Evolutionary conservation across 2,329 filamentous ascomycete genomes (phyloP).

Genomic region (Nectriaceae sp.): DNA sequence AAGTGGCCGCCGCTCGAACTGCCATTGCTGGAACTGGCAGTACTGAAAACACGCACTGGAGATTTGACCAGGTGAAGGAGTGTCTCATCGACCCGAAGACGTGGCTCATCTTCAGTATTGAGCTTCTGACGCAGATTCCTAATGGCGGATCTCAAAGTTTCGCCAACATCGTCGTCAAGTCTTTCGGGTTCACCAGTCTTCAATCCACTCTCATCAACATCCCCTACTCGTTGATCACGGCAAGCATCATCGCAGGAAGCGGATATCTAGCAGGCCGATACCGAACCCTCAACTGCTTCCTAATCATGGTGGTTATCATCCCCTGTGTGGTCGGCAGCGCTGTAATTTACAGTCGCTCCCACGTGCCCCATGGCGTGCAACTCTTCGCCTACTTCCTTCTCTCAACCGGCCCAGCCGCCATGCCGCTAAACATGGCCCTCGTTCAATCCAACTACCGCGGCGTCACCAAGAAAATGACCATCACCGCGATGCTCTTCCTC

Average conservation of each 20-base stretch:
- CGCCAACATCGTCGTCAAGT: slow-evolving; percentile 57
- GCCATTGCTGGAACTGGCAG: slow-evolving; percentile 52
- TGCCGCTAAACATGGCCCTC: slow-evolving; percentile 57
- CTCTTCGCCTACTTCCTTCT: slow-evolving; percentile 61
- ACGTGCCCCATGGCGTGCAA: slow-evolving; percentile 44
- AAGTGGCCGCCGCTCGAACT: slow-evolving; percentile 48
- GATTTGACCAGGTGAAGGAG: slow-evolving; percentile 53
- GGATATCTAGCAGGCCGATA: slow-evolving; percentile 55
- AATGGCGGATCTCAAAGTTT: slow-evolving; percentile 64
- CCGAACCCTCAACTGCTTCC: slow-evolving; percentile 51
- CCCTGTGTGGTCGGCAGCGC: slow-evolving; percentile 55
- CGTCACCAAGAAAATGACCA: slow-evolving; percentile 62
- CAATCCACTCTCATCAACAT: slow-evolving; percentile 60
- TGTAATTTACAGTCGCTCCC: slow-evolving; percentile 50
- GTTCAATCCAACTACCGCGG: slow-evolving; percentile 58
- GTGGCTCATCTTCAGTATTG: slow-evolving; percentile 58
- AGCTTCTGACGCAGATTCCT: slow-evolving; percentile 57
- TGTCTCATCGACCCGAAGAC: slow-evolving; percentile 60
- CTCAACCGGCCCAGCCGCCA: slow-evolving; percentile 52
- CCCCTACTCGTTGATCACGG: slow-evolving; percentile 56
- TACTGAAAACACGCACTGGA: slow-evolving; percentile 51
- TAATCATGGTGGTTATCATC: slow-evolving; percentile 51
- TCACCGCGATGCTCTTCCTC: slow-evolving; percentile 56
- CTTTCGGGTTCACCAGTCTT: slow-evolving; percentile 56
- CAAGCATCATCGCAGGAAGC: slow-evolving; percentile 47